Conservation (phyloP, 1,284 basidiomycete genomes). For the Moesziomyces antarcticus region DNA sequence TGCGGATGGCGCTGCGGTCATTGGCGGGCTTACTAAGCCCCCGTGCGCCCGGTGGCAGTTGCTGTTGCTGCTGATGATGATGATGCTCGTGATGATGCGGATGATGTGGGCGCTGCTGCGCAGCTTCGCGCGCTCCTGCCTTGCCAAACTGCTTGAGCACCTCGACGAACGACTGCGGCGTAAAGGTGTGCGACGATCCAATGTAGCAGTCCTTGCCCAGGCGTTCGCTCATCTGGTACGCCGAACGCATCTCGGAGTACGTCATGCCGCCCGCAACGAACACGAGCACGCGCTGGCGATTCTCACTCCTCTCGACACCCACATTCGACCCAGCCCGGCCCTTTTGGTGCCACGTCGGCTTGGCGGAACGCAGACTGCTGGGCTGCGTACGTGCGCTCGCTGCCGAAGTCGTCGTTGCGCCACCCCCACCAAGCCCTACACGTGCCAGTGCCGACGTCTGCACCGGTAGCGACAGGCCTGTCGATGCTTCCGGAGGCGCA, state of each 20-base stretch:
- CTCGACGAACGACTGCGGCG: constrained; percentile 84
- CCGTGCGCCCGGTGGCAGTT: constrained; percentile 37
- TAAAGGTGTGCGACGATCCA: constrained; percentile 88
- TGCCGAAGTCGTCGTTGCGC: not conserved
- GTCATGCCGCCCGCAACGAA: constrained; percentile 97
- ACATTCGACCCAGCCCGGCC: constrained; percentile 33
- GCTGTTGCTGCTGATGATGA: constrained; percentile 3
- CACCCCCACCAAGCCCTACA: constrained; percentile 22
- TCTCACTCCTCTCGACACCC: constrained; percentile 69
- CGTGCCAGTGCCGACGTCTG: constrained; percentile 44
- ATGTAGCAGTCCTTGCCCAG: constrained; percentile 90
- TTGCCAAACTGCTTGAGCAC: constrained; percentile 76
- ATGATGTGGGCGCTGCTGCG: not conserved
- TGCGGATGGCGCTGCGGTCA: constrained; percentile 48
- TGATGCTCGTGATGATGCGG: constrained; percentile 1
- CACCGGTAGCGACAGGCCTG: constrained; percentile 15
- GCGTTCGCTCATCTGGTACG: constrained; percentile 80
- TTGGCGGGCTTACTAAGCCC: constrained; percentile 42
- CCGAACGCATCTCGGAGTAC: constrained; percentile 91
- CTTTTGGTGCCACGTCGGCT: constrained; percentile 61
- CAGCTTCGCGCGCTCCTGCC: constrained; percentile 35
- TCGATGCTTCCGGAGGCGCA: constrained; percentile 73
- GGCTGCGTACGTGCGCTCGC: constrained; percentile 24
- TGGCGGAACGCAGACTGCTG: constrained; percentile 52
- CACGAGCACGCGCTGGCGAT: constrained; percentile 83